Base-by-base conservation (phyloP, 768 basidiomycete genomes). In the Pleurotus platypus region DNA sequence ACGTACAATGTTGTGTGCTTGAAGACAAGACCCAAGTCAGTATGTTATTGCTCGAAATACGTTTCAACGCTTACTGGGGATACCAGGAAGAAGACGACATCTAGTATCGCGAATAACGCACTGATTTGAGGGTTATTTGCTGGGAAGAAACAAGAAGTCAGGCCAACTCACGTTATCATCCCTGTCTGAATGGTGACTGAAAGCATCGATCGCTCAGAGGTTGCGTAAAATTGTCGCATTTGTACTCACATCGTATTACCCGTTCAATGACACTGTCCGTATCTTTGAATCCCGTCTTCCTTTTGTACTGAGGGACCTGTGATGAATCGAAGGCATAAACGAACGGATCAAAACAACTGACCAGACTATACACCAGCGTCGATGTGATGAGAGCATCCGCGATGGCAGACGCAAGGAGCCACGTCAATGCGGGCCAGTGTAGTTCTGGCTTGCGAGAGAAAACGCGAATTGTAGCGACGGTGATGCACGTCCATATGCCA, bases 381-480 rank as follows among this genome's bases (percentile, higher is more conserved):
- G 64, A 55, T 1, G 83, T 77, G 49, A 84, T 84, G 8, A 80
- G 59, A 6, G 77, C 60, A 62, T 84, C 83, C 9, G 75, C 73
- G 9, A 72, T 65, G 4, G 75, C 76, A 11, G 79, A 72, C 0
- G 75, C 63, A 15, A 73, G 61, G 27, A 84, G 74, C 81, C 82
- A 84, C 1, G 68, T 57, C 16, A 75, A 65, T 1, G 72, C 72
- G 0, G 74, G 66, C 26, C 55, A 59, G 48, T 73, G 70, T 2
- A 73, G 64, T 48, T 67, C 53, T 13, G 67, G 68, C 58, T 74
- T 72, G 49, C 58, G 55, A 2, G 50, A 27, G 57, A 73, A 74
- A 7, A 62, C 46, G 35, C 62, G 66, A 56, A 73, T 47, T 12
- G 63, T 49, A 5, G 58, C 50, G 22, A 74, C 58, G 46, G 56